phyloP scores from a whole-genome alignment of 2,329 filamentous ascomycete genomes.

The Aspergillus bombycis region DNA sequence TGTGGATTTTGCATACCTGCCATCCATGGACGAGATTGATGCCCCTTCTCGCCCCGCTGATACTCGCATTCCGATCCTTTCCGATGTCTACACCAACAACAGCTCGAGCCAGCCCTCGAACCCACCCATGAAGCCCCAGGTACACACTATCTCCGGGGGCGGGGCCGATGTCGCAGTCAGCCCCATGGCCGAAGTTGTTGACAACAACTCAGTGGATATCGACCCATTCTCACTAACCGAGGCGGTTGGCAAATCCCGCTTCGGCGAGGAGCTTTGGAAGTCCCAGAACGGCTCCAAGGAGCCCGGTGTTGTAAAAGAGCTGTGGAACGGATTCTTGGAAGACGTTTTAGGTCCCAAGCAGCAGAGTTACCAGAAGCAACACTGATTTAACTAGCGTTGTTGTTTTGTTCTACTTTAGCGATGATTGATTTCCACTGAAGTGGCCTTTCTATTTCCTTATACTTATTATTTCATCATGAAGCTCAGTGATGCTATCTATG shows the following conservation, averaged over 20 bases:
- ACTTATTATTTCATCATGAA: background rate
- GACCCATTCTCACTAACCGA: constrained; percentile 61
- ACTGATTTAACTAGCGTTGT: background rate
- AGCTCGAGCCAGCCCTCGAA: constrained; percentile 23
- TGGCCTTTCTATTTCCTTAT: background rate
- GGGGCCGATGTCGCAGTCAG: constrained; percentile 51
- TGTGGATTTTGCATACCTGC: constrained; percentile 66
- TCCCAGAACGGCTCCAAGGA: constrained; percentile 38
- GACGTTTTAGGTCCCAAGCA: constrained; percentile 42
- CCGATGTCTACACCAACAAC: constrained; percentile 40
- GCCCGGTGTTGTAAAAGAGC: constrained; percentile 35
- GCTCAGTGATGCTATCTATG: background rate
- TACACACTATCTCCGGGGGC: constrained; percentile 54
- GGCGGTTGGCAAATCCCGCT: constrained; percentile 45
- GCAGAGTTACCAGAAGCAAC: constrained; percentile 16
- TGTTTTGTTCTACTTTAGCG: background rate
- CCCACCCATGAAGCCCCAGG: constrained; percentile 58
- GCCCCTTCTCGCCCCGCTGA: constrained; percentile 36
- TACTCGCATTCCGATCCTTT: constrained; percentile 56
- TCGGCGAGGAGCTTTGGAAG: constrained; percentile 38
- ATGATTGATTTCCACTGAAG: background rate
- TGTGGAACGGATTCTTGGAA: constrained; percentile 42
- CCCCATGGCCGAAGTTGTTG: constrained; percentile 61
- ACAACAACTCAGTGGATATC: constrained; percentile 59
- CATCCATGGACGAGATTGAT: constrained; percentile 52